phyloP scores from a whole-genome alignment of 2,329 filamentous ascomycete species.

The Sarocladiaceae sp. region DNA sequence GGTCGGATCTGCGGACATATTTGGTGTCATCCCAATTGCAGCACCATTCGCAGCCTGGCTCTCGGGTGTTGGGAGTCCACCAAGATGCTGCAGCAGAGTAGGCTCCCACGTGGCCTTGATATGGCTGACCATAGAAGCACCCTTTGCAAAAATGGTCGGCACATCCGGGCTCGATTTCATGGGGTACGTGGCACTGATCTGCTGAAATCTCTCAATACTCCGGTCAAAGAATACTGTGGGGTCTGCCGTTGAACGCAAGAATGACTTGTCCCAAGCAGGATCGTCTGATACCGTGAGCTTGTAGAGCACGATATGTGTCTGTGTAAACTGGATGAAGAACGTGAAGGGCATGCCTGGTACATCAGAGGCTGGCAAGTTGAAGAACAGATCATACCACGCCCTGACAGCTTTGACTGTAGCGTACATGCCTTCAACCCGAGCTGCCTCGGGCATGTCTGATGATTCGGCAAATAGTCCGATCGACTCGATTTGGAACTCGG shows the following conservation, averaged over 20 bases:
- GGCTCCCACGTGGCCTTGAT: conserved; percentile 32
- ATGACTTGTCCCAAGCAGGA: conserved; percentile 35
- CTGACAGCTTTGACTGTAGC: conserved; percentile 29
- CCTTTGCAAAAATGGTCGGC: conserved; percentile 27
- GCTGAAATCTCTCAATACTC: conserved; percentile 26
- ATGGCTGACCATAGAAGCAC: conserved; percentile 30
- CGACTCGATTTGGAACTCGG: conserved; percentile 27
- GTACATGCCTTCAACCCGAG: conserved; percentile 31
- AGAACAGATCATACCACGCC: conserved; percentile 31
- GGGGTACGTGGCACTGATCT: conserved; percentile 21
- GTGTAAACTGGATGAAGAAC: conserved; percentile 29
- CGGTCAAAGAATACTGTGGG: conserved; percentile 30
- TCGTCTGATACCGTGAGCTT: conserved; percentile 34
- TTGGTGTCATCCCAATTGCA: background rate
- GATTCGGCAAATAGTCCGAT: conserved; percentile 26
- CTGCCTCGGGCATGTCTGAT: conserved; percentile 24
- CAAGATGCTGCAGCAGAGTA: conserved; percentile 23
- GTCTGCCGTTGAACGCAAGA: conserved; percentile 30
- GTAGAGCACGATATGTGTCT: conserved; percentile 33
- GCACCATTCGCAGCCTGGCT: conserved; percentile 16
- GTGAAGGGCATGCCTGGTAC: conserved; percentile 28
- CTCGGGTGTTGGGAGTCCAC: conserved; percentile 24
- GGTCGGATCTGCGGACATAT: conserved; percentile 15
- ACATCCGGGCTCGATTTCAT: conserved; percentile 23
- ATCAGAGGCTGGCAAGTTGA: conserved; percentile 23